Base-by-base conservation (phyloP, 768 basidiomycete genomes). In the Rhizopogon sp. region DNA sequence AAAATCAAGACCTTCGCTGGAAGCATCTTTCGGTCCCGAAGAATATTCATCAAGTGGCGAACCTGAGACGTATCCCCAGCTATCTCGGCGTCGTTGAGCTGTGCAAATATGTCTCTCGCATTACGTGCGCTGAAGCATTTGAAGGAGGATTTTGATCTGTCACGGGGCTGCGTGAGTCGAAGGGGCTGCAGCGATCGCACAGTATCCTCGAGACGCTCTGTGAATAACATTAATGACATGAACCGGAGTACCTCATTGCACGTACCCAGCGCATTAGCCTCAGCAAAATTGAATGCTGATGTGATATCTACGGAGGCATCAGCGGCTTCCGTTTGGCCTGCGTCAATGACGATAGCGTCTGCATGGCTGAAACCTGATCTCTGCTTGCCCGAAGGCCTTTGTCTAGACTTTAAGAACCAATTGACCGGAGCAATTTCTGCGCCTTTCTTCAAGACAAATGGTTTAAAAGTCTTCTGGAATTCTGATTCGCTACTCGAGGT, bases 1-100 rank as follows among this genome's bases (percentile, higher is more conserved):
- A 97, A 97, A 56, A 90, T 85, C 40, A 98, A 75, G 3, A 85
- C 82, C 71, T 97, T 98, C 49, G 85, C 82, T 0, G 88, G 88
- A 44, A 93, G 74, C 25, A 74, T 63, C 5, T 67, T 69, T 11
- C 87, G 82, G 57, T 93, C 78, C 50, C 76, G 73, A 9, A 99
- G 77, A 56, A 81, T 69, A 10, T 72, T 65, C 39, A 88, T 75
- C 10, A 93, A 72, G n/a, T 74, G 69, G 28, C 90, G 84, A 17
- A 90, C 90, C 53, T 79, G 74, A 5, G 76, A 72, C 17, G 82
- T 82, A 57, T 96, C 88, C 20, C 87, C 88, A 44, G 80, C 74
- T 2, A 93, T 73, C 69, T 91, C 88, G 8, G 88, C 89, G 61
- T 94, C 91, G 14, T 79, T 84, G 14, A 96, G 79, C 60, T 79